A percentile compares a stretch with the other conserved stretches of the same genome.
Conservation (phyloP, 1,284 basidiomycete genomes). For the Clitocybe nebularis region DNA sequence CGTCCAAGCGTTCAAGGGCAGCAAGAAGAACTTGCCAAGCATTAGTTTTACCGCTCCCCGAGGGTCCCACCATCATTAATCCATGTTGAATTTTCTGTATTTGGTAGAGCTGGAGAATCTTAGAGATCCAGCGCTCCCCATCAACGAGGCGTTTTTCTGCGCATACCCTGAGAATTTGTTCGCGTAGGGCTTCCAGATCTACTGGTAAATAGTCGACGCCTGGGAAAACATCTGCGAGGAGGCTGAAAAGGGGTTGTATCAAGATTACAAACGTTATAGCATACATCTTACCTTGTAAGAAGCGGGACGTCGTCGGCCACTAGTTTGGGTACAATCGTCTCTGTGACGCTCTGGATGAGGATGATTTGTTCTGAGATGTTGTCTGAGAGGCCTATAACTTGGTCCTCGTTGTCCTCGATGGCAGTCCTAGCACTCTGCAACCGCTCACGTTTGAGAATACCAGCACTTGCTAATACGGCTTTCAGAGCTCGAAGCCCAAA, state of each 20-base stretch:
- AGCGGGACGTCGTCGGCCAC: slow-evolving; percentile 97
- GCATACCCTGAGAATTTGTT: slow-evolving; percentile 87
- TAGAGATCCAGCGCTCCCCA: slow-evolving; percentile 90
- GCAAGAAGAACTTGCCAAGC: slow-evolving; percentile 94
- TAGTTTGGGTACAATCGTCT: slow-evolving; percentile 97
- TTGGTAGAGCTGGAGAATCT: slow-evolving; percentile 97
- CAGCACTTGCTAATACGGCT: slow-evolving; percentile 93
- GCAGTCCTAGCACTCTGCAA: slow-evolving; percentile 46
- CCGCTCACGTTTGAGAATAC: slow-evolving; percentile 94
- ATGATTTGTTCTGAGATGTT: slow-evolving; percentile 89
- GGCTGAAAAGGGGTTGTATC: slow-evolving; percentile 40
- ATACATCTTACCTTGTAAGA: slow-evolving; percentile 75
- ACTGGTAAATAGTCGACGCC: slow-evolving; percentile 90
- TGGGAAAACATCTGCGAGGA: slow-evolving; percentile 97
- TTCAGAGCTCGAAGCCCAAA: slow-evolving; percentile 98
- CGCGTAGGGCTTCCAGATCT: slow-evolving; percentile 80
- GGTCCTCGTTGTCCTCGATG: slow-evolving; percentile 40
- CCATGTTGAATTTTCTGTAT: slow-evolving; percentile 99
- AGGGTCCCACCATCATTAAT: slow-evolving; percentile 99
- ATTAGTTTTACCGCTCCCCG: slow-evolving; percentile 95
- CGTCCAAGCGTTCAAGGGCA: slow-evolving; percentile 90
- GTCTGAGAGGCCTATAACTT: slow-evolving; percentile 58
- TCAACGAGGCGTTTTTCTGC: slow-evolving; percentile 80
- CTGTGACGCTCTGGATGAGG: slow-evolving; percentile 97
- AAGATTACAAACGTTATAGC: slow-evolving; percentile 1